Evolutionary conservation across 371 early-diverging fungal species (phyloP), one percentile per base, ranked within the genome.

Genomic region (Massospora cicadina): DNA sequence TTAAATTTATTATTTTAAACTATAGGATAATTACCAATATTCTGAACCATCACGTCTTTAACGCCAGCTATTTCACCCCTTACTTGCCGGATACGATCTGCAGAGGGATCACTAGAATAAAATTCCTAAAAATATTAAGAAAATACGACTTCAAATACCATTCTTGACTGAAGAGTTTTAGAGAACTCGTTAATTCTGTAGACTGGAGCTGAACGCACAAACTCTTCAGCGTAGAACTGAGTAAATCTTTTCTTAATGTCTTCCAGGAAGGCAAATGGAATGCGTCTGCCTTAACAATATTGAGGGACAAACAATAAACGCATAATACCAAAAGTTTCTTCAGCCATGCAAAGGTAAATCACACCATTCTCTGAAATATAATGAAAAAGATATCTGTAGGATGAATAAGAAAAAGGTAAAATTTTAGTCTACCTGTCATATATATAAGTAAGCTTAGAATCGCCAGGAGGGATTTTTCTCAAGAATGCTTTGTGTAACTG

Each of bases 21-120:
- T 7, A 56, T 53, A 13, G 29, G 24, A 13, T 58, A 58, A 69
- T 69, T 78, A 79, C 84, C 85, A 66, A 94, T 92, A 69, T 95
- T 95, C 71, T 88, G 84, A 10, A 89, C 89, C 93, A 93, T 93
- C 29, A 93, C 90, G 76, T 91, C 91, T 73, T 88, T 89, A 65
- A 93, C 93, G 70, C 89, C 89, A 63, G 89, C 87, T 67, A 95
- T 90, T 74, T 93, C 91, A 24, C 87, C 87, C 65, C 88, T 88
- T 0, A 89, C 90, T 71, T 89, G 86, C 54, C 84, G 80, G 66
- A 91, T 77, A 60, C 79, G 76, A 74, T 93, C 93, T 2, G 84
- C 83, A 33, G 77, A 73, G 24, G 86, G 85, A 71, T 82, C 82
- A 26, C 78, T 78, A 21, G 87, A 86, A 70, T 79, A 91, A 64